Evolutionary conservation across 192 early-diverging fungal species (phyloP).

Genomic region (Gamsiella multidivaricata): DNA sequence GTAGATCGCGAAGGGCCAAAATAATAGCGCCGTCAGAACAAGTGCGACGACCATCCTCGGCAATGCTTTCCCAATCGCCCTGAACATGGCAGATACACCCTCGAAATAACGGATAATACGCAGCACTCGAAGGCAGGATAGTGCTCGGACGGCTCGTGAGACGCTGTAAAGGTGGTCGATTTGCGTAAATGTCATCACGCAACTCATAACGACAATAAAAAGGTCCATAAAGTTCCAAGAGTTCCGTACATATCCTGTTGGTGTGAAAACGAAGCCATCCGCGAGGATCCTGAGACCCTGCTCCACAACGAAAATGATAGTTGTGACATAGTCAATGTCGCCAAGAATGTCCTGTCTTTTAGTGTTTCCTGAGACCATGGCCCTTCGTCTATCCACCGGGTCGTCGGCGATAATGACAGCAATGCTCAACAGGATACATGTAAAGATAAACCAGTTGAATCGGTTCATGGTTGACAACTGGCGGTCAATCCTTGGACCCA

Average conservation of each 20-base stretch:
- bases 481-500: conserved; percentile 60
- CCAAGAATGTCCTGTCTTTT: conserved; percentile 25
- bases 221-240: conserved; percentile 69
- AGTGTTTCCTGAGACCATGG: conserved; percentile 42
- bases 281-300: conserved; percentile 63
- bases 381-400: conserved; percentile 57
- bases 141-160: conserved; percentile 61
- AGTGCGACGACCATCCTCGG: conserved; percentile 68
- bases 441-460: conserved; percentile 59
- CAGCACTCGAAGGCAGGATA: conserved; percentile 65
- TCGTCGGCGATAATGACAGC: conserved; percentile 56
- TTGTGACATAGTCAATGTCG: conserved; percentile 59
- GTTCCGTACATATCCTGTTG: conserved; percentile 65
- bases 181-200: conserved; percentile 56
- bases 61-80: conserved; percentile 59
- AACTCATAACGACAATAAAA: conserved; percentile 62
- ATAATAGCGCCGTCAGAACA: conserved; percentile 56
- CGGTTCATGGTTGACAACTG: conserved; percentile 60
- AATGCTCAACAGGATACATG: conserved; percentile 61
- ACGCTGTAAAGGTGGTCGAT: conserved; percentile 54
- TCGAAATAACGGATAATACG: conserved; percentile 60
- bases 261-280: conserved; percentile 66
- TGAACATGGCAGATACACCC: conserved; percentile 64
- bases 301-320: conserved; percentile 62
- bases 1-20: conserved; percentile 69